A percentile compares a stretch with the other conserved stretches of the same genome.
Conservation (phyloP, 352 stramenopile species). For the Globisporangium rhizosaccharum region DNA sequence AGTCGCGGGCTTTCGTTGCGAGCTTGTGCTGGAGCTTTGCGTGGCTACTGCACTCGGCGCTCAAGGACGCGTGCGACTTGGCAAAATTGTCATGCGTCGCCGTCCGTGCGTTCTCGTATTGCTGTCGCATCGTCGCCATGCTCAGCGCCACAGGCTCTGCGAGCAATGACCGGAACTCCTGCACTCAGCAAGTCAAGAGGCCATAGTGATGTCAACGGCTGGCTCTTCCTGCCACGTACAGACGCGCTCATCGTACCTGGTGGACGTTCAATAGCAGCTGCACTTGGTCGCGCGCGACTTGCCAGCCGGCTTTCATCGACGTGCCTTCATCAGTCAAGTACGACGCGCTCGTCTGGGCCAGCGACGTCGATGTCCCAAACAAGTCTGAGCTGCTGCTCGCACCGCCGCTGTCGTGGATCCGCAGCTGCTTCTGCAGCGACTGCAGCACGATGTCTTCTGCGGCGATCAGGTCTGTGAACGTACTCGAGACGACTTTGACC, state of each 20-base stretch:
- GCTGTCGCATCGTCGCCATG: slow-evolving; percentile 70
- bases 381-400: slow-evolving; percentile 22
- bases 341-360: slow-evolving; percentile 4
- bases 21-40: slow-evolving; percentile 60
- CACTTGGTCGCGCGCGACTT: slow-evolving; percentile 51
- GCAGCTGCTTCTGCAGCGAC: slow-evolving; percentile 50
- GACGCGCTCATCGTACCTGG: slow-evolving; percentile 22
- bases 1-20: slow-evolving; percentile 44
- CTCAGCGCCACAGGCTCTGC: slow-evolving; percentile 66
- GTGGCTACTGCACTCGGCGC: slow-evolving; percentile 34
- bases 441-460: slow-evolving; percentile 48
- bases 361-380: slow-evolving; percentile 28
- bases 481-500: slow-evolving; percentile 40
- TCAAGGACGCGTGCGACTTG: slow-evolving; percentile 41
- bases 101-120: slow-evolving; percentile 57
- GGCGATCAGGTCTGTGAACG: slow-evolving; percentile 51
- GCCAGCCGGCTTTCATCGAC: slow-evolving; percentile 54
- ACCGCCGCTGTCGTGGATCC: slow-evolving; percentile 37
- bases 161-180: slow-evolving; percentile 77
- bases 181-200: slow-evolving; percentile 1
- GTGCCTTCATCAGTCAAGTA: slow-evolving; percentile 35
- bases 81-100: slow-evolving; percentile 65
- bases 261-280: slow-evolving; percentile 58
- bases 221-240: not conserved
- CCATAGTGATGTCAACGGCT: not conserved